These are phyloP conservation scores for Plasmopara halstedii DNA, from an alignment of 352 stramenopile species.

Conservation along the genomic window DNA sequence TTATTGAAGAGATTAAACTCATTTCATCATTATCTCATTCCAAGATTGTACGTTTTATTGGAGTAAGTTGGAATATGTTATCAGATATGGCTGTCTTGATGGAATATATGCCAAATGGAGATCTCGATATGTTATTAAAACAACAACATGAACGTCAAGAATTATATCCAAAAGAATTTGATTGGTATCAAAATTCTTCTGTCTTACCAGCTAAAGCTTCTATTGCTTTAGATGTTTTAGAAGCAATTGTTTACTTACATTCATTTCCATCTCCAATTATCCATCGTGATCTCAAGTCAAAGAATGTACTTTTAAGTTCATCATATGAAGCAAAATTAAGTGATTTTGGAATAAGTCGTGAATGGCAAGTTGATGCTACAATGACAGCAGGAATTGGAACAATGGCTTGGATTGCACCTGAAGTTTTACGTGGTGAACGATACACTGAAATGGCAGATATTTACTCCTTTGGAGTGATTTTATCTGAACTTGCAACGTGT, in stretches of 20 bases:
- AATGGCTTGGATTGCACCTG: conserved; percentile 78
- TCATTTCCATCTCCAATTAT: conserved; percentile 78
- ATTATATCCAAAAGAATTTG: conserved; percentile 43
- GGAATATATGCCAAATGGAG: conserved; percentile 72
- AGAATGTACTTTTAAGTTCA: conserved; percentile 63
- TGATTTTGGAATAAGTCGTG: conserved; percentile 76
- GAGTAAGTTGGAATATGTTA: conserved; percentile 82
- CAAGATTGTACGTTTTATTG: conserved; percentile 77
- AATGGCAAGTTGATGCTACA: conserved; percentile 67
- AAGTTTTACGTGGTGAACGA: conserved; percentile 70
- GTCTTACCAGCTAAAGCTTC: conserved; percentile 40
- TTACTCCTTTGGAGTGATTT: conserved; percentile 79
- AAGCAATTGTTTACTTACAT: conserved; percentile 77
- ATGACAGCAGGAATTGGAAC: conserved; percentile 81
- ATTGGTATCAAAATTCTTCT: conserved; percentile 55
- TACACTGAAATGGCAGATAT: conserved; percentile 84
- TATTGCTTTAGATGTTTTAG: conserved; percentile 65
- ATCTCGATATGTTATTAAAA: conserved; percentile 67
- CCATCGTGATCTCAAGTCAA: conserved; percentile 71
- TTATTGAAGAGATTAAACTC: conserved; percentile 82
- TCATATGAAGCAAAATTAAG: conserved; percentile 70
- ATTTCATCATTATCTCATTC: conserved; percentile 67
- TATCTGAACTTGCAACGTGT: conserved; percentile 67
- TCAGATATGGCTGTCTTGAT: conserved; percentile 74
- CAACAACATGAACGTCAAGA: conserved; percentile 35